phyloP scores from a whole-genome alignment of 2,329 filamentous ascomycete species.

The Pestalotiopsis sp. region DNA sequence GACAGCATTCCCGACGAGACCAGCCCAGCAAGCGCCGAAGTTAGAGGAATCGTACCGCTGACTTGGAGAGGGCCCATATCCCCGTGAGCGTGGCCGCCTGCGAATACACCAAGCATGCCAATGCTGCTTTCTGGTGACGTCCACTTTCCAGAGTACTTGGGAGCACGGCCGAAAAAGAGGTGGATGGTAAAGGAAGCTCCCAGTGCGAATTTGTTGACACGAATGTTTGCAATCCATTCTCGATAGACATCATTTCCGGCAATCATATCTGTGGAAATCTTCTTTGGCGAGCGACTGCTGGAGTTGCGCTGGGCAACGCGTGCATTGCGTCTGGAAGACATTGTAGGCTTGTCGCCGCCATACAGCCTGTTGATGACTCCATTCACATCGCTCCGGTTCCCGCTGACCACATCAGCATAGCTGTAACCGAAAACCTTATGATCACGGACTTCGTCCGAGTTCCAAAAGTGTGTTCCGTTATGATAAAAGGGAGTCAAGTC shows the following conservation, averaged over 20 bases:
- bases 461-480: constrained; percentile 67
- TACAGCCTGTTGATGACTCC: constrained; percentile 32
- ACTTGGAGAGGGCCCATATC: constrained; percentile 30
- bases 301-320: neutral
- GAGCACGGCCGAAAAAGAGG: constrained; percentile 65
- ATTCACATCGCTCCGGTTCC: constrained; percentile 30
- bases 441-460: constrained; percentile 61
- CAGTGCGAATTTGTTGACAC: constrained; percentile 61
- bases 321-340: neutral
- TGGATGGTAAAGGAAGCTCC: constrained; percentile 66
- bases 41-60: constrained; percentile 55
- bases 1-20: constrained; percentile 38
- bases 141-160: constrained; percentile 52
- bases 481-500: constrained; percentile 70
- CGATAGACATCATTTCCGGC: constrained; percentile 39
- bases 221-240: constrained; percentile 72
- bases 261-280: neutral
- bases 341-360: constrained; percentile 11
- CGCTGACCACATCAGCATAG: constrained; percentile 66
- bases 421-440: constrained; percentile 71
- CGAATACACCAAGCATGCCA: constrained; percentile 63
- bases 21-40: constrained; percentile 47
- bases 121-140: constrained; percentile 55
- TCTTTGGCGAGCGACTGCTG: neutral
- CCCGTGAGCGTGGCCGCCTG: constrained; percentile 28